phyloP scores from a whole-genome alignment of 2,329 filamentous ascomycete genomes.

The Verticillium nubilum region DNA sequence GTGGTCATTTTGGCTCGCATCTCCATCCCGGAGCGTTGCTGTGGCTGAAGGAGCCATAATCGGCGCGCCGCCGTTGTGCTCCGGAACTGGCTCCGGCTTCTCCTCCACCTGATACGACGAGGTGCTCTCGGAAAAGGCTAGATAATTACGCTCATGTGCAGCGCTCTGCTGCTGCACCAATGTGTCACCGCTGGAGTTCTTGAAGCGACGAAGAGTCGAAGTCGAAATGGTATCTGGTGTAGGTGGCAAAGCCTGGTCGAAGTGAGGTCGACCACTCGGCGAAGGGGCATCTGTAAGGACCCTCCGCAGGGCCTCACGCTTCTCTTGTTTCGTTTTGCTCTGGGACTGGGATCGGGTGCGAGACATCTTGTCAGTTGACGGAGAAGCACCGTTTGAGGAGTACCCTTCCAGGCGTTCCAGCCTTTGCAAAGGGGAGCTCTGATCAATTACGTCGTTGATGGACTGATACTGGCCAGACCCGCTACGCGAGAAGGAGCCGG shows the following conservation, averaged over 20 bases:
- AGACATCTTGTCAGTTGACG: constrained; percentile 18
- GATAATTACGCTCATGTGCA: constrained; percentile 24
- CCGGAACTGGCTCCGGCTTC: constrained; percentile 1
- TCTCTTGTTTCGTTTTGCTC: constrained; percentile 35
- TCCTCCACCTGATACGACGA: constrained; percentile 5
- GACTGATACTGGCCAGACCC: constrained; percentile 34
- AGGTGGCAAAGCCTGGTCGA: constrained; percentile 44
- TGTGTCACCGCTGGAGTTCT: constrained; percentile 43
- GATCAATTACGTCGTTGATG: constrained; percentile 39
- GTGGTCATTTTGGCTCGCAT: not conserved
- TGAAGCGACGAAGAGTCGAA: constrained; percentile 43
- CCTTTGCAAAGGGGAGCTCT: constrained; percentile 43
- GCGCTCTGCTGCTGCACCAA: constrained; percentile 27
- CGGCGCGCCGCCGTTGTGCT: constrained; percentile 11
- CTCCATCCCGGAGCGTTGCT: constrained; percentile 2
- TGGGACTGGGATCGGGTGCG: constrained; percentile 15
- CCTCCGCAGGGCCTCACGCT: constrained; percentile 39
- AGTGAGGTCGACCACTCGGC: constrained; percentile 28
- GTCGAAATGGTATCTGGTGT: constrained; percentile 57
- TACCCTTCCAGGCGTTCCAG: constrained; percentile 36
- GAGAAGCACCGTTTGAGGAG: constrained; percentile 22
- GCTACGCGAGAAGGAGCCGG: constrained; percentile 23
- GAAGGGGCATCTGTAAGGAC: constrained; percentile 41
- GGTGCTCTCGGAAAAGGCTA: constrained; percentile 21
- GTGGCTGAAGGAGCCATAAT: constrained; percentile 14